A percentile compares a stretch with the other conserved stretches of the same genome.
Evolutionary conservation across 2,329 filamentous ascomycete genomes (phyloP).

Genomic region (Phaeosphaeria sp.): DNA sequence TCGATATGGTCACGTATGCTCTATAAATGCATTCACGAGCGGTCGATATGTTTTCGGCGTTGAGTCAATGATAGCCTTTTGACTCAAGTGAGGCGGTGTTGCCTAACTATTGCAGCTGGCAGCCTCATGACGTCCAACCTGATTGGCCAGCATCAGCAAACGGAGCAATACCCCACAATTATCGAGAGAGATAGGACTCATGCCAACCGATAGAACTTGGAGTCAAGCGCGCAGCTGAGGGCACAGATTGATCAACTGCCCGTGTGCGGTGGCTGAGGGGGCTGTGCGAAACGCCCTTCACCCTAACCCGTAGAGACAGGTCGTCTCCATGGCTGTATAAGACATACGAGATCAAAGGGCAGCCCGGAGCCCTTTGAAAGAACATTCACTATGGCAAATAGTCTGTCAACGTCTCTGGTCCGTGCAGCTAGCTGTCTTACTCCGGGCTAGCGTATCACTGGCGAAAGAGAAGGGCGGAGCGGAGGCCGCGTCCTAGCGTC

Average conservation of each 20-base stretch:
- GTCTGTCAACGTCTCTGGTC: neutral
- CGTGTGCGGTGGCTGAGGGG: neutral
- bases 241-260: neutral
- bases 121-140: constrained; percentile 22
- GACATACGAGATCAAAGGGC: neutral
- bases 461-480: neutral
- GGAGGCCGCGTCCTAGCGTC: too few relatives aligned
- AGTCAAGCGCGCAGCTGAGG: neutral
- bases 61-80: constrained; percentile 27
- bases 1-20: neutral
- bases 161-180: constrained; percentile 6
- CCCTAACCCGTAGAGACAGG: neutral
- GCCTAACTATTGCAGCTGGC: constrained; percentile 29
- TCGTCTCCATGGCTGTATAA: neutral
- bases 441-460: neutral
- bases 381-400: neutral
- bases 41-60: neutral
- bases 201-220: neutral
- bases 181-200: neutral
- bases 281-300: neutral
- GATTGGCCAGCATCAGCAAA: constrained; percentile 22
- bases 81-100: constrained; percentile 34
- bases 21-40: neutral
- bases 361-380: neutral
- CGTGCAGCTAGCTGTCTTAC: neutral